phyloP scores from a whole-genome alignment of 805 yeast genomes.

The Kodamaea restingae region DNA sequence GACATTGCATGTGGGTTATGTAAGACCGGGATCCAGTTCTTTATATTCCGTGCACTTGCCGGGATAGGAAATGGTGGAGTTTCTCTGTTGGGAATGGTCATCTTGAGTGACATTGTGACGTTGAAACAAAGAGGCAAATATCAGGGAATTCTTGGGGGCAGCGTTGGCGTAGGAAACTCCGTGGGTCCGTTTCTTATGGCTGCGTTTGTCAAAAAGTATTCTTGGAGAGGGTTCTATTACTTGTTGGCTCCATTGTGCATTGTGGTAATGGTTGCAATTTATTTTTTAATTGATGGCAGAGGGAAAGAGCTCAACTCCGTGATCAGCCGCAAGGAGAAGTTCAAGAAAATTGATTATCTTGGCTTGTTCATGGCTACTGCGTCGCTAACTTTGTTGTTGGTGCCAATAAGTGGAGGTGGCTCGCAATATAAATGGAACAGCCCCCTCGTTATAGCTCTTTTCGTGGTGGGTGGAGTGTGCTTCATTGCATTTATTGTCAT shows the following conservation, averaged over 20 bases:
- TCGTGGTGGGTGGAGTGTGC: constrained; percentile 33
- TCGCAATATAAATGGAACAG: constrained; percentile 53
- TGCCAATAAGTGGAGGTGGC: constrained; percentile 65
- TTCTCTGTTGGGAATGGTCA: constrained; percentile 47
- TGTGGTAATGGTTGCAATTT: constrained; percentile 26
- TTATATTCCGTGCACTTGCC: constrained; percentile 49
- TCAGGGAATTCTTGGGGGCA: constrained; percentile 52
- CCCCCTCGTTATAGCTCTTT: constrained; percentile 31
- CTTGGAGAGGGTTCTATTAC: constrained; percentile 56
- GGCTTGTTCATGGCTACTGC: constrained; percentile 50
- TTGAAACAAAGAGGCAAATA: constrained; percentile 51
- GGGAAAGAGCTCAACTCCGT: constrained; percentile 24
- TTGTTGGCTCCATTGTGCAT: constrained; percentile 42
- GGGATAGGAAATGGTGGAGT: constrained; percentile 58
- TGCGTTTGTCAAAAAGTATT: constrained; percentile 38
- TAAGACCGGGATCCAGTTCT: constrained; percentile 46
- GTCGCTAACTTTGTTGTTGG: constrained; percentile 45
- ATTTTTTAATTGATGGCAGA: constrained; percentile 36
- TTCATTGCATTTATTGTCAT: constrained; percentile 43
- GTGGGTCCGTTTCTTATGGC: constrained; percentile 57
- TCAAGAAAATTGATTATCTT: constrained; percentile 47
- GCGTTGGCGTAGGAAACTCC: constrained; percentile 49
- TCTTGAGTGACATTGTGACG: constrained; percentile 52
- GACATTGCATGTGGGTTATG: constrained; percentile 52
- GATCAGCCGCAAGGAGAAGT: constrained; percentile 29